Evolutionary conservation across 352 stramenopile species (phyloP).

Genomic region (Hyaloperonospora brassicae): DNA sequence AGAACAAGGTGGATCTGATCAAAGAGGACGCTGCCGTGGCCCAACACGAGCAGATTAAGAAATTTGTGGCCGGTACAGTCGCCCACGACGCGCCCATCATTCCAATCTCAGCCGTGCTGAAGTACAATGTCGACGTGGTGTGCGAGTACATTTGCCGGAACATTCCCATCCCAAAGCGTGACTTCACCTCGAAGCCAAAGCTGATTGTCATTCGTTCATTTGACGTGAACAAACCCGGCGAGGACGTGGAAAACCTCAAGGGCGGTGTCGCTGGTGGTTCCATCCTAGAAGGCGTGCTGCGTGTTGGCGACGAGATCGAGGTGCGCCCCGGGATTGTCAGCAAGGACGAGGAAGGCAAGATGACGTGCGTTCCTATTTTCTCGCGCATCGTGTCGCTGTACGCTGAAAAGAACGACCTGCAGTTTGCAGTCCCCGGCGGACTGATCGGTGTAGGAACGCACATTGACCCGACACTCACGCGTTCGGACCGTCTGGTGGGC

Average conservation of each 20-base stretch:
- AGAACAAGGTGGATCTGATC: conserved; percentile 99
- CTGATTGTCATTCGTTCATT: conserved; percentile 99
- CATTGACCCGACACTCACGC: conserved; percentile 98
- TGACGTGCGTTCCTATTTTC: conserved; percentile 91
- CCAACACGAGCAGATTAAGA: conserved; percentile 96
- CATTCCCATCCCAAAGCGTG: conserved; percentile 95
- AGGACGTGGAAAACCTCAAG: conserved; percentile 97
- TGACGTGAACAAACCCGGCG: conserved; percentile 99
- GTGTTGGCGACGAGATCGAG: conserved; percentile 98
- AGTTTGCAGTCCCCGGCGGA: conserved; percentile 98
- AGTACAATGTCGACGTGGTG: conserved; percentile 99
- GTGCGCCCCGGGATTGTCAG: conserved; percentile 98
- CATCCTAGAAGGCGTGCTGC: conserved; percentile 95
- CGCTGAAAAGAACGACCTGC: conserved; percentile 98
- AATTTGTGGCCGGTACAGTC: conserved; percentile 84
- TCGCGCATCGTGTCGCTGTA: conserved; percentile 95
- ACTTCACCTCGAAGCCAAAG: conserved; percentile 97
- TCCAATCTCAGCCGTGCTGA: conserved; percentile 98
- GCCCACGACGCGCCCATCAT: conserved; percentile 98
- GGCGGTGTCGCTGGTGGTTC: conserved; percentile 88
- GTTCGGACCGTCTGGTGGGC: conserved; percentile 98
- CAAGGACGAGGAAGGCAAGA: conserved; percentile 95
- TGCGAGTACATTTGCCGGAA: conserved; percentile 99
- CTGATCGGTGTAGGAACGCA: conserved; percentile 99
- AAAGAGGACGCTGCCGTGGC: conserved; percentile 96